These are phyloP conservation scores for Tricholoma matsutake DNA, from an alignment of 768 basidiomycete species.

Conservation along the genomic window DNA sequence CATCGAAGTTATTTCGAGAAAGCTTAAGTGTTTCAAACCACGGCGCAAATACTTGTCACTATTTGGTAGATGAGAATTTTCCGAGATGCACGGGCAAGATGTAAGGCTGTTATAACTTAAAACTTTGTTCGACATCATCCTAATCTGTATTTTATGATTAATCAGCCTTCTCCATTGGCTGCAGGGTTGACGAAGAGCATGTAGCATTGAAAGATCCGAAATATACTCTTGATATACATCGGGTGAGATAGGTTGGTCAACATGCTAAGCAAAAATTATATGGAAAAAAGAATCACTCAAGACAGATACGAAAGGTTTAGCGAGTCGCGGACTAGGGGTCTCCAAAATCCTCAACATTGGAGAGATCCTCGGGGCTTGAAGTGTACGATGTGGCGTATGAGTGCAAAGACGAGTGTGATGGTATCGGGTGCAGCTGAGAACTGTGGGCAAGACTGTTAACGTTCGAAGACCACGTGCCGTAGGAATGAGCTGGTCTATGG, in stretches of 20 bases:
- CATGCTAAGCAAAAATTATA: neutral
- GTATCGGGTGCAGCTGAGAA: slow-evolving; percentile 13
- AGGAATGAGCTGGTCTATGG: slow-evolving; percentile 32
- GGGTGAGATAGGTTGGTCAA: neutral
- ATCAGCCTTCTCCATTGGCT: slow-evolving; percentile 1
- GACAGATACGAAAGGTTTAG: neutral
- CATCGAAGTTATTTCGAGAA: slow-evolving; percentile 30
- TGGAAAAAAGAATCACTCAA: slow-evolving; percentile 3
- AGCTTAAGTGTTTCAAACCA: neutral
- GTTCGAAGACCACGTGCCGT: slow-evolving; percentile 38
- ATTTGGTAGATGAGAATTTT: neutral
- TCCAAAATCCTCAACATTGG: slow-evolving; percentile 40
- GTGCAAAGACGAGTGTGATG: slow-evolving; percentile 9
- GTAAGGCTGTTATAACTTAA: neutral
- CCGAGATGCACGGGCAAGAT: slow-evolving; percentile 6
- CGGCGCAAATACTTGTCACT: neutral
- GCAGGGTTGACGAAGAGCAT: neutral
- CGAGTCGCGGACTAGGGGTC: slow-evolving; percentile 29
- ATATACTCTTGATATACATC: neutral
- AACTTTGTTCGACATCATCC: neutral
- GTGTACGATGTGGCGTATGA: slow-evolving; percentile 22
- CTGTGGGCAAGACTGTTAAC: slow-evolving; percentile 31
- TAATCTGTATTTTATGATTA: neutral
- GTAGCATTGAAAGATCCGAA: neutral
- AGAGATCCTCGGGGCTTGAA: slow-evolving; percentile 42